phyloP scores from a whole-genome alignment of 1,284 basidiomycete genomes.

The Vanrija pseudolonga region DNA sequence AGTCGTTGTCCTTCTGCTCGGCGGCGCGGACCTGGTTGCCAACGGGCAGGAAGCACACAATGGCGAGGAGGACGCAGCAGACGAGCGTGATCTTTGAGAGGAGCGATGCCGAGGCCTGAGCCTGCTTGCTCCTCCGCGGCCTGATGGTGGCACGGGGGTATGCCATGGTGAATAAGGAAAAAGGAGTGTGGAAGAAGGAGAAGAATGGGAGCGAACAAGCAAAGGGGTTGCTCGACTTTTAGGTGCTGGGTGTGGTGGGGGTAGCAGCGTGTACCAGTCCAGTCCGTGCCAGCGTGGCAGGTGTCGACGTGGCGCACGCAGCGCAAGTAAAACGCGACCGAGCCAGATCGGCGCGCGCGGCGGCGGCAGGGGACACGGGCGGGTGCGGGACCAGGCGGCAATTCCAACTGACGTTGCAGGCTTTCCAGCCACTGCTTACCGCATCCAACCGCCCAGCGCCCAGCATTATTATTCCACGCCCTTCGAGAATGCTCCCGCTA shows the following conservation, averaged over 20 bases:
- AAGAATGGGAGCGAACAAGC: not conserved
- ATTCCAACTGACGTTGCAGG: no score
- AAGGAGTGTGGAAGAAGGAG: not conserved
- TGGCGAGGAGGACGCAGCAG: conserved; percentile 46
- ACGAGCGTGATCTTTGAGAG: conserved; percentile 44
- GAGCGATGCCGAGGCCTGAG: conserved; percentile 17
- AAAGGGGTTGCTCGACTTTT: not conserved
- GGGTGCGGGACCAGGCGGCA: no score
- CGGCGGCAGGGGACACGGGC: not conserved
- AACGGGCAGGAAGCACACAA: conserved; percentile 47
- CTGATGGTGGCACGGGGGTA: conserved; percentile 15
- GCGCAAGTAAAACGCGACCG: no score
- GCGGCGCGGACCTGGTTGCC: conserved; percentile 35
- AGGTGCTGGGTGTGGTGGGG: not conserved
- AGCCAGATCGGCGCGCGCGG: not conserved
- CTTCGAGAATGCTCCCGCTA: no score
- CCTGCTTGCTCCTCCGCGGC: conserved; percentile 6
- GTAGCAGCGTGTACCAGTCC: not conserved
- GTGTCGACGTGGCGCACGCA: not conserved
- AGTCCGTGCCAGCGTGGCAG: not conserved
- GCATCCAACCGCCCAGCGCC: not conserved
- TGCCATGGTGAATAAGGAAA: conserved; percentile 10
- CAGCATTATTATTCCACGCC: no score
- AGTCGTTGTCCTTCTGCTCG: conserved; percentile 56
- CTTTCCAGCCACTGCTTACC: no score